Percentiles rank a stretch among this genome's conserved stretches.
phyloP scores from a whole-genome alignment of 2,329 filamentous ascomycete genomes.

The Paradendryphiella salina region DNA sequence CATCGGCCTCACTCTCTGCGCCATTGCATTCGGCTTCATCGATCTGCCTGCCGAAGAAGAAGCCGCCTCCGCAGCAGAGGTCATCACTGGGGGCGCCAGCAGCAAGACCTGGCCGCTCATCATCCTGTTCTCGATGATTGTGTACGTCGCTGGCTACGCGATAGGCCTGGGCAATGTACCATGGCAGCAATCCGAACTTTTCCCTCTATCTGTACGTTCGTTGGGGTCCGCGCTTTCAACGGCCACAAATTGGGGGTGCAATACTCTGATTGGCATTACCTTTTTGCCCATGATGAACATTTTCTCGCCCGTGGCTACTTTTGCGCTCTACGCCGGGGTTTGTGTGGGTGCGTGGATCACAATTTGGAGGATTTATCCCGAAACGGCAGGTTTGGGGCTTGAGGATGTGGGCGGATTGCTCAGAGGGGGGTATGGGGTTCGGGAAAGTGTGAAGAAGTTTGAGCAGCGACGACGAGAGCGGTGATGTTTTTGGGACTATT shows the following conservation, averaged over 20 bases:
- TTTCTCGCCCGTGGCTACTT: constrained; percentile 74
- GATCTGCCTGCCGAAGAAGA: constrained; percentile 47
- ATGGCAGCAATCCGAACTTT: constrained; percentile 94
- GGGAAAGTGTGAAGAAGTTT: constrained; percentile 35
- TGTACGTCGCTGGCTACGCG: constrained; percentile 86
- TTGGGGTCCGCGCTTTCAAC: constrained; percentile 74
- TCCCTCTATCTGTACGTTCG: constrained; percentile 74
- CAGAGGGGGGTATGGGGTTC: constrained; percentile 70
- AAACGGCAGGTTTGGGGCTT: constrained; percentile 78
- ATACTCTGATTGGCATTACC: constrained; percentile 82
- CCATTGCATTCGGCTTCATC: constrained; percentile 71
- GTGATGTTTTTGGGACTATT: not conserved
- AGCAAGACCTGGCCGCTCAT: constrained; percentile 41
- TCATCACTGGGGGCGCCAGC: constrained; percentile 9
- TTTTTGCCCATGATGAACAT: constrained; percentile 86
- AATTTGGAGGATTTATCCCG: constrained; percentile 78
- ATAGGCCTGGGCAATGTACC: constrained; percentile 88
- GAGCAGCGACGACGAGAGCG: constrained; percentile 12
- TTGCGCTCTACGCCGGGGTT: constrained; percentile 74
- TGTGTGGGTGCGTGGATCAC: constrained; percentile 69
- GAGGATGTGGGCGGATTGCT: constrained; percentile 78
- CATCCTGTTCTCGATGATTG: constrained; percentile 74
- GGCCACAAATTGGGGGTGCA: constrained; percentile 84
- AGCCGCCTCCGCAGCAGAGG: not conserved
- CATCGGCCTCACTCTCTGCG: constrained; percentile 69